Conservation (phyloP, 805 yeast species). For the Cyberlindnera petersonii region DNA sequence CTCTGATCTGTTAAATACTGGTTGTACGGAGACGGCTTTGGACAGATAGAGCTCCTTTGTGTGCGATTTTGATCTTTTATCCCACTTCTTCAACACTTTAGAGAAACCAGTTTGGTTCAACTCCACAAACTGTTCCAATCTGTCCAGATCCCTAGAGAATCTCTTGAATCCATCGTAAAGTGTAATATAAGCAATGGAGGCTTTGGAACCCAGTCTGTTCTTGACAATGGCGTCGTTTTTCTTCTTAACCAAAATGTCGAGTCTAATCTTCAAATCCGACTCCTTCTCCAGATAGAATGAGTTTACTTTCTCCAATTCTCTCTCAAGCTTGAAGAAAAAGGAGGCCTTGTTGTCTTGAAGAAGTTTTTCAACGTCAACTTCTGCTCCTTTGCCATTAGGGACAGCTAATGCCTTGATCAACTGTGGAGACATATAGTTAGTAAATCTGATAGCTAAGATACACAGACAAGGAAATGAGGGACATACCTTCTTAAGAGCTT, state of each 20-base stretch:
- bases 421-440: conserved; percentile 16
- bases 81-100: conserved; percentile 97
- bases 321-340: conserved; percentile 79
- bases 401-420: conserved; percentile 76
- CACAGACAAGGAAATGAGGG: neutral
- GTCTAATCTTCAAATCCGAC: conserved; percentile 73
- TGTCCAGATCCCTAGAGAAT: conserved; percentile 80
- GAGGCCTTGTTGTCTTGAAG: conserved; percentile 89
- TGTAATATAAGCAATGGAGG: conserved; percentile 75
- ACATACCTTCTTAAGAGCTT: conserved; percentile 70
- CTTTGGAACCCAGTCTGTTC: conserved; percentile 49
- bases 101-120: conserved; percentile 94
- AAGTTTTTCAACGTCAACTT: conserved; percentile 40
- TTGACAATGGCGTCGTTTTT: conserved; percentile 45
- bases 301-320: conserved; percentile 94
- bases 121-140: conserved; percentile 91
- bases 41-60: conserved; percentile 88
- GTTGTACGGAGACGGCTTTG: conserved; percentile 94
- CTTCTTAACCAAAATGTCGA: conserved; percentile 73
- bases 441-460: neutral
- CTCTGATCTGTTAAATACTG: conserved; percentile 88
- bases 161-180: conserved; percentile 86
- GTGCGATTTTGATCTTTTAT: conserved; percentile 90
- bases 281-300: conserved; percentile 89
- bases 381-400: conserved; percentile 28